Evolutionary conservation across 208 protist species (phyloP), one percentile per base, ranked within the genome.

Genomic region (Crithidia expoeki): DNA sequence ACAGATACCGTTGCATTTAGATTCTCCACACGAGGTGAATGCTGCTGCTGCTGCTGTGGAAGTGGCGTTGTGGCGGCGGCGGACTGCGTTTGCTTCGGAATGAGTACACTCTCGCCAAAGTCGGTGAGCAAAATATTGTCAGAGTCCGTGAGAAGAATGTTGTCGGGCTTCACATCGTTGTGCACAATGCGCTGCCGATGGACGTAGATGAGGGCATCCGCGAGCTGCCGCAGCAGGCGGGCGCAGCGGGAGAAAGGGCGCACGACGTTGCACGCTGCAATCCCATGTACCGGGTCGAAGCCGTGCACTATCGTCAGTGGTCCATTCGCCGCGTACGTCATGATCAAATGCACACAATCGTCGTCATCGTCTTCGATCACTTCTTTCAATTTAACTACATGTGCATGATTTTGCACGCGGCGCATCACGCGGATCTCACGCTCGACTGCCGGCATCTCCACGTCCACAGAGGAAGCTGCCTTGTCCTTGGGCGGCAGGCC

Each of bases 311-410:
- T 27, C 7, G 80, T 70, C 44, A 89, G 33, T 10, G 69, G 61
- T 7, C 83, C 83, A 32, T 72, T 51, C 16, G 80, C 53, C n/a
- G 76, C 76, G 75, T 84, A 87, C 9, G 72, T 68, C 76, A 89
- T 74, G 28, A 92, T 82, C 12, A 97, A 58, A 52, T 95, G 93
- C 38, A 97, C 57, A 53, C 83, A 81, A 38, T 94, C 88, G 28
- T 93, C 79, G 4, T 84, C 67, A 23, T 94, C 93, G 74, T 98
- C 97, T 66, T 99, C 96, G 49, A 98, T 98, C 10, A 98, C 96
- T 73, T 98, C 97, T 38, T 85, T 80, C 36, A 98, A 78, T 36
- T 70, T 52, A 4, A 98, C 83, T 25, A 98, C 86, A 76, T 99
- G 93, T 1, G 70, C 72, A 75, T 99, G 97, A 30, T 87, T 63